Percentiles rank a stretch among this genome's conserved stretches.
phyloP scores from a whole-genome alignment of 108 stramenopile genomes.

The Skeletonema potamos region DNA sequence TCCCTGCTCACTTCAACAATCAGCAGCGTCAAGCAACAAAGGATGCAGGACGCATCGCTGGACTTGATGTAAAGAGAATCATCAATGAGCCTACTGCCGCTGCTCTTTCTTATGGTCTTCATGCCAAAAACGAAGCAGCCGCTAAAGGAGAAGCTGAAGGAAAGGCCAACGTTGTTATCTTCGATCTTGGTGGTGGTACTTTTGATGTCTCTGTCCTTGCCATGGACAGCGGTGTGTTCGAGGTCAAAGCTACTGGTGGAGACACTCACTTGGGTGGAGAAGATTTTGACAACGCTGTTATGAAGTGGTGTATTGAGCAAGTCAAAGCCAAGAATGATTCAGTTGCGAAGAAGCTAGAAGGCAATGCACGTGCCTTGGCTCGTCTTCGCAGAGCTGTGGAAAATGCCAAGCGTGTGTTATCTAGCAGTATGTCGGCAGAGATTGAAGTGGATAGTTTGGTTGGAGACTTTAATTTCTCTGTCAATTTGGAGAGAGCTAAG shows the following conservation, averaged over 20 bases:
- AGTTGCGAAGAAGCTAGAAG: constrained; percentile 34
- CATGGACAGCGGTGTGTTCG: constrained; percentile 76
- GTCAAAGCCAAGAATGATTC: constrained; percentile 63
- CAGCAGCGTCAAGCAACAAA: constrained; percentile 90
- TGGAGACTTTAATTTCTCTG: constrained; percentile 49
- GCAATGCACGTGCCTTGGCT: constrained; percentile 58
- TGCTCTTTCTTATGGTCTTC: constrained; percentile 69
- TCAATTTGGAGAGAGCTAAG: constrained; percentile 39
- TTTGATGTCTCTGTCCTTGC: constrained; percentile 69
- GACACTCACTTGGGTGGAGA: constrained; percentile 93
- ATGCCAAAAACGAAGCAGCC: constrained; percentile 40
- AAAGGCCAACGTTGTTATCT: constrained; percentile 75
- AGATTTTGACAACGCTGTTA: constrained; percentile 90
- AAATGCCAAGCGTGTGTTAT: constrained; percentile 76
- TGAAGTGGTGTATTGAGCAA: constrained; percentile 82
- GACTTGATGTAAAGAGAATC: constrained; percentile 63
- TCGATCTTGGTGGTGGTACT: constrained; percentile 82
- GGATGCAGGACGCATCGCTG: constrained; percentile 72
- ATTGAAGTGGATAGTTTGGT: constrained; percentile 64
- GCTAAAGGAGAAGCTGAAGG: constrained; percentile 8
- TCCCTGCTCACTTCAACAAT: constrained; percentile 90
- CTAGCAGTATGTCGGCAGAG: constrained; percentile 49
- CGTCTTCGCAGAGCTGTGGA: constrained; percentile 76
- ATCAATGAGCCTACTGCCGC: constrained; percentile 84
- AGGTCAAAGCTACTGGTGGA: constrained; percentile 89